These are phyloP conservation scores for Lithocarpus polystachyus DNA, from an alignment of 306 rosid genomes.

Conservation along the genomic window DNA sequence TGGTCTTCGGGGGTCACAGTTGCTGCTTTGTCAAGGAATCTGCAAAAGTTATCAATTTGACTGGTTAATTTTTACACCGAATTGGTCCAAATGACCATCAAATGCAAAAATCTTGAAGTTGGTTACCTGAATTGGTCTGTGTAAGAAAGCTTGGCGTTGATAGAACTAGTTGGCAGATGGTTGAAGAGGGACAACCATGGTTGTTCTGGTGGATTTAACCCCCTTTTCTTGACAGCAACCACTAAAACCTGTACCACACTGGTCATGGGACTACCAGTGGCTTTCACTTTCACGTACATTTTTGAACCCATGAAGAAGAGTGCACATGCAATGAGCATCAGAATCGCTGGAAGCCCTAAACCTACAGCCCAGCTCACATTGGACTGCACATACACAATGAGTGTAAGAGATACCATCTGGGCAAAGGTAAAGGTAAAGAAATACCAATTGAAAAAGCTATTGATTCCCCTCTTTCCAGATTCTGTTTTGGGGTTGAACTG, in stretches of 20 bases:
- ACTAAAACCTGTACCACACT: constrained; percentile 69
- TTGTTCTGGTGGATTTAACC: constrained; percentile 39
- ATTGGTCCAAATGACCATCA: neutral
- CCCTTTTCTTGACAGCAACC: constrained; percentile 59
- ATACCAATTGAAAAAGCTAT: constrained; percentile 95
- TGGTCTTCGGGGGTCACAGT: constrained; percentile 44
- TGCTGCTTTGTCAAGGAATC: constrained; percentile 82
- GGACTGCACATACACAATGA: constrained; percentile 73
- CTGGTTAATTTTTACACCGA: neutral
- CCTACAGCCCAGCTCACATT: constrained; percentile 82
- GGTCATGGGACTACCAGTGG: constrained; percentile 78
- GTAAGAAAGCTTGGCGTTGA: constrained; percentile 59
- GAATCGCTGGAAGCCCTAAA: constrained; percentile 66
- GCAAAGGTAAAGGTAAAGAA: constrained; percentile 71
- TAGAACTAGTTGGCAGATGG: constrained; percentile 46
- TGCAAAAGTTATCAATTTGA: constrained; percentile 17
- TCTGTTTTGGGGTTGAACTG: constrained; percentile 80
- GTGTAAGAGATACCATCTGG: constrained; percentile 55
- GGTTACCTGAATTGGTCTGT: constrained; percentile 77
- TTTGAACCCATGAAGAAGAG: constrained; percentile 68
- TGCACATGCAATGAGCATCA: constrained; percentile 60
- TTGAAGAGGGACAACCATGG: constrained; percentile 56
- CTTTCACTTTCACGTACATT: constrained; percentile 67
- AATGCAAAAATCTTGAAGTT: neutral
- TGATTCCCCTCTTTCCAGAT: constrained; percentile 71